A percentile compares a stretch with the other conserved stretches of the same genome.
phyloP scores from a whole-genome alignment of 306 rosid species.

The Quercus alba region DNA sequence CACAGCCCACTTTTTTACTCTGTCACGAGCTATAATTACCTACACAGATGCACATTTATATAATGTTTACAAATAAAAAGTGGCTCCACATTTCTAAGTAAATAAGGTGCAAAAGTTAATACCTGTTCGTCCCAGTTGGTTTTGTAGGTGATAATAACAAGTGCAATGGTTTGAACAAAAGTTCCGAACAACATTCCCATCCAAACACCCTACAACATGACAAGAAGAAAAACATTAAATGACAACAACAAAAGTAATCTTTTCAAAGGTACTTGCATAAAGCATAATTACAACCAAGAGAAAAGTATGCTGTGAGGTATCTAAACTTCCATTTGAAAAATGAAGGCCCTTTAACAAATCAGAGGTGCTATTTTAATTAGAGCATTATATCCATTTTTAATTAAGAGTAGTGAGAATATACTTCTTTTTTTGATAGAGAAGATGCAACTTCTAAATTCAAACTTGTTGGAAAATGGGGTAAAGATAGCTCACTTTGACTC shows the following conservation, averaged over 20 bases:
- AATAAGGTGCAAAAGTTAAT: neutral
- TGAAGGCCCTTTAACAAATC: too few species aligned
- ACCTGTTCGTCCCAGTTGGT: constrained; percentile 71
- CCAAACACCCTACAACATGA: constrained; percentile 52
- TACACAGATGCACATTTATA: neutral
- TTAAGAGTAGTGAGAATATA: too few species aligned
- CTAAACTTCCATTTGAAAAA: too few species aligned
- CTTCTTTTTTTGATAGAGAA: too few species aligned
- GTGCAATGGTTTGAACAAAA: constrained; percentile 47
- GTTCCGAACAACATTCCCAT: constrained; percentile 63
- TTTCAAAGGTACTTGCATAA: too few species aligned
- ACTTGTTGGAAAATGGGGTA: neutral
- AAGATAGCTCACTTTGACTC: constrained; percentile 32
- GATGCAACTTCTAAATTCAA: too few species aligned
- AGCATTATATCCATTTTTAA: too few species aligned
- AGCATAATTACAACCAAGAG: too few species aligned
- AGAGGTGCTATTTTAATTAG: too few species aligned
- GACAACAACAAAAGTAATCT: neutral
- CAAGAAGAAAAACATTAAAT: neutral
- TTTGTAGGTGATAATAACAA: constrained; percentile 31
- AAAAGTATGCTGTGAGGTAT: too few species aligned
- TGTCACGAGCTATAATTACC: constrained; percentile 27
- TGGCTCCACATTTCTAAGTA: too few species aligned
- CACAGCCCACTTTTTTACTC: constrained; percentile 36
- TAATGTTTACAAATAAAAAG: too few species aligned